Evolutionary conservation across 257 asterid genomes (phyloP), one percentile per base, ranked within the genome.

Genomic region (Marsdenia floribunda): DNA sequence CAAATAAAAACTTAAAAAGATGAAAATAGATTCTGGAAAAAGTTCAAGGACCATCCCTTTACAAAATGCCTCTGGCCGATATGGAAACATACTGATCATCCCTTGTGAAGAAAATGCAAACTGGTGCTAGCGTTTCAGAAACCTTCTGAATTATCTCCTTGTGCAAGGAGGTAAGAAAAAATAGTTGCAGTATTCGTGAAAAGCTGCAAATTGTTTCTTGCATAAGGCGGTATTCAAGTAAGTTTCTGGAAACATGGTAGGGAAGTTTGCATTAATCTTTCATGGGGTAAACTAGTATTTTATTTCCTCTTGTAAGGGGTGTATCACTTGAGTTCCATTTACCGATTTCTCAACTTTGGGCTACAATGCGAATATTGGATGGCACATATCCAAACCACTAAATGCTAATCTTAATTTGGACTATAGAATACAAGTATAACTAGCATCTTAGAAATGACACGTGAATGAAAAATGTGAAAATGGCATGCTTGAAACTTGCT

Each of bases 171-270:
- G 24, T 35, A 33, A 60, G 14, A 29, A 38, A 12, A 60, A 60
- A 29, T 15, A 6, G 24, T 64, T 64, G 69, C 47, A 64, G 47
- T 1, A 35, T 64, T 18, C 19, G 35, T 33, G 69, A 16, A 64
- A 64, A 19, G 22, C 69, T 64, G 22, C 42, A 33, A 15, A 16
- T 64, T 15, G 33, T 63, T 16, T 9, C 47, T 61, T 66, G 29
- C 50, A 33, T 22, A 66, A 66, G 52, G 52, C 8, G 16, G 29
- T 38, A 19, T 38, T 38, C 70, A 65, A 16, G 21, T 7, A 37
- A 47, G 70, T 18, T 65, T 65, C 70, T 65, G 70, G 49, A 65
- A 65, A 65, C 70, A 37, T 65, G 50, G 15, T 19, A n/a, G 5
- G 7, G 26, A 64, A 65, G 49, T 65, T 65, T 37, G 70, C 15